phyloP scores from a whole-genome alignment of 1,284 basidiomycete species.

The Moniliophthora roreri region DNA sequence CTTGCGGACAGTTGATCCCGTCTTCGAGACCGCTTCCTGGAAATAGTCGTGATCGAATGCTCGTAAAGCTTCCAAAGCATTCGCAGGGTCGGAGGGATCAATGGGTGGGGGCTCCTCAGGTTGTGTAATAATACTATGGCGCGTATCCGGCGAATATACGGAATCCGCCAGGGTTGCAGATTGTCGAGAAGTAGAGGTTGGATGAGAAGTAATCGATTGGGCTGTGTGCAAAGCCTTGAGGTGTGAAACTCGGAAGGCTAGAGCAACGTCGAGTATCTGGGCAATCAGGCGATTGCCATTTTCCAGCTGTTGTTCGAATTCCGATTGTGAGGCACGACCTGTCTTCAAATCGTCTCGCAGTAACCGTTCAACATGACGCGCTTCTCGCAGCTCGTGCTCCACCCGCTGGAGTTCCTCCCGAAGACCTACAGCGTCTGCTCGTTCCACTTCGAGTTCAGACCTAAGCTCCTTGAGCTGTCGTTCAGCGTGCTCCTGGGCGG shows the following conservation, averaged over 20 bases:
- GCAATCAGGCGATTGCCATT: constrained; percentile 62
- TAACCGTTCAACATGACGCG: constrained; percentile 57
- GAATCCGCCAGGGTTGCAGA: constrained; percentile 41
- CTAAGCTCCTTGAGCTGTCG: constrained; percentile 61
- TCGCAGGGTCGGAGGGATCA: constrained; percentile 68
- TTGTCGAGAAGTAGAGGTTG: constrained; percentile 41
- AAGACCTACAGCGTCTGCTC: constrained; percentile 63
- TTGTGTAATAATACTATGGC: constrained; percentile 50
- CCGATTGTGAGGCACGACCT: constrained; percentile 61
- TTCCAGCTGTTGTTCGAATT: constrained; percentile 65
- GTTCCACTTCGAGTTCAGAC: constrained; percentile 56
- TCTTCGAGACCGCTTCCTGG: constrained; percentile 77
- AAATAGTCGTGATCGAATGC: constrained; percentile 84
- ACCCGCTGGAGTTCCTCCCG: constrained; percentile 73
- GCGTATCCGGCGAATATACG: constrained; percentile 44
- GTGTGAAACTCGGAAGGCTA: constrained; percentile 72
- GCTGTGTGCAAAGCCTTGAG: constrained; percentile 65
- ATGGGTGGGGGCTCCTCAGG: constrained; percentile 65
- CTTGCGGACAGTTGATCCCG: constrained; percentile 85
- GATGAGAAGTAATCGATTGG: constrained; percentile 61
- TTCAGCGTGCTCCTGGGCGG: constrained; percentile 56
- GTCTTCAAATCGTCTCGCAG: constrained; percentile 63
- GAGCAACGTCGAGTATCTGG: constrained; percentile 71
- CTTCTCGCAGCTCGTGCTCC: constrained; percentile 64
- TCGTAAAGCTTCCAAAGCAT: constrained; percentile 66